Percentiles rank a stretch among this genome's conserved stretches.
These are phyloP conservation scores for Leccinellum rugosiceps DNA, from an alignment of 768 basidiomycete genomes.

Conservation along the genomic window DNA sequence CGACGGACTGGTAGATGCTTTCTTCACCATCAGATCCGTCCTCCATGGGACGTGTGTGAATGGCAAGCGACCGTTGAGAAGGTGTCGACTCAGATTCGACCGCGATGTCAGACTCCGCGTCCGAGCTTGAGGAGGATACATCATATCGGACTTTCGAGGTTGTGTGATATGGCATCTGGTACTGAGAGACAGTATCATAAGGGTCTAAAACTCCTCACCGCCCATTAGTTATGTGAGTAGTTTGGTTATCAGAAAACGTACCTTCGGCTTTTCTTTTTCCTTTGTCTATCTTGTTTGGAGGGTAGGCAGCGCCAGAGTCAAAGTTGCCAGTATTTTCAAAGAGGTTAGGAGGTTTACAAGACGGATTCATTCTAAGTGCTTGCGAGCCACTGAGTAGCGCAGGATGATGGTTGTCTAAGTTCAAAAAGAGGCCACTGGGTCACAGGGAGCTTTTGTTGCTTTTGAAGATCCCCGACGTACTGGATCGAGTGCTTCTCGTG, in stretches of 20 bases:
- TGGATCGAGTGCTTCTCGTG: constrained; percentile 6
- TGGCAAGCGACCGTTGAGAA: background rate
- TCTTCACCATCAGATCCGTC: constrained; percentile 7
- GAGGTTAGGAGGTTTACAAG: constrained; percentile 9
- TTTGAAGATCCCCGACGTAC: constrained; percentile 10
- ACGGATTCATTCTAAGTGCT: constrained; percentile 6
- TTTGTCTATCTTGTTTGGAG: constrained; percentile 14
- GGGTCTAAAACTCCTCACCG: constrained; percentile 6
- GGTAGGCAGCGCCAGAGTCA: background rate
- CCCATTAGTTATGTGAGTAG: background rate
- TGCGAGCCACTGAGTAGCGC: background rate
- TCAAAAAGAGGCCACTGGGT: constrained; percentile 10
- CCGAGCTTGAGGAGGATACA: constrained; percentile 6
- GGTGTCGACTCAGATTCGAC: constrained; percentile 3
- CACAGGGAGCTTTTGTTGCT: constrained; percentile 1
- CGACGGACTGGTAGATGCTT: constrained; percentile 15
- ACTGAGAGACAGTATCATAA: background rate
- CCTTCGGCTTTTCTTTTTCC: constrained; percentile 21
- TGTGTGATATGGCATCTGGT: background rate
- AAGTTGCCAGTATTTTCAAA: background rate
- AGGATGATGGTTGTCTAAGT: background rate
- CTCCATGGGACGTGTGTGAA: background rate
- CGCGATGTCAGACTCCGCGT: background rate
- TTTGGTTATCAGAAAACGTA: background rate
- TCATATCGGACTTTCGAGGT: background rate